Evolutionary conservation across 108 stramenopile genomes (phyloP).

Genomic region (Bacterosira constricta): DNA sequence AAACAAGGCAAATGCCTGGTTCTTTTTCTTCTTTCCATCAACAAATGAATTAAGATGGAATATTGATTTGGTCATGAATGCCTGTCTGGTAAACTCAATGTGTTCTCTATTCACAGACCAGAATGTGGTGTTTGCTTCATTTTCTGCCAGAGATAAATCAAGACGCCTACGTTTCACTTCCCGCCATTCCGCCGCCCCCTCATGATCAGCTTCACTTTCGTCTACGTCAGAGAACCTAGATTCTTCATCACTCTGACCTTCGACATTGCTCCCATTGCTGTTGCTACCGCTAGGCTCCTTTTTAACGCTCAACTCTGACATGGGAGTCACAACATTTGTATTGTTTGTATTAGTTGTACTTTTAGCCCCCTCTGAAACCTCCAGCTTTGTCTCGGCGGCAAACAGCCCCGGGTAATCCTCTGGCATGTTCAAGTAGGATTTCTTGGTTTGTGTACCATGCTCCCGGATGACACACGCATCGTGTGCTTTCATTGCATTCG

Average conservation of each 20-base stretch:
- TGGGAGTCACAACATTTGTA: not conserved
- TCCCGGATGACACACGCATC: not conserved
- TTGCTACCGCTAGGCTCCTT: not conserved
- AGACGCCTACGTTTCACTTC: not conserved
- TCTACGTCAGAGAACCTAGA: not conserved
- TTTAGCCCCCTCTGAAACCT: not conserved
- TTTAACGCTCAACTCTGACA: not conserved
- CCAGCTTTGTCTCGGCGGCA: not conserved
- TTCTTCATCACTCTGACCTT: not conserved
- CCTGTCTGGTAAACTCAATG: not conserved
- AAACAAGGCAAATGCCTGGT: not conserved
- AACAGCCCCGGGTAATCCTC: not conserved
- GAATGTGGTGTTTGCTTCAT: not conserved
- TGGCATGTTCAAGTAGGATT: constrained; percentile 5
- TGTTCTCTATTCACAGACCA: not conserved
- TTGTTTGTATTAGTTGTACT: not conserved
- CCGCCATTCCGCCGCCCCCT: not conserved
- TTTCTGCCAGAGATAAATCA: not conserved
- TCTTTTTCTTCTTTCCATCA: not conserved
- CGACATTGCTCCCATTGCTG: not conserved
- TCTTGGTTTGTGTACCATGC: constrained; percentile 1
- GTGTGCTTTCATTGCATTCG: constrained; percentile 7
- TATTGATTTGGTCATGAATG: constrained; percentile 8
- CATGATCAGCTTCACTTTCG: not conserved
- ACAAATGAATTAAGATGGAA: constrained; percentile 17